phyloP scores from a whole-genome alignment of 2,329 filamentous ascomycete genomes.

The Zasmidium citrigriseum region DNA sequence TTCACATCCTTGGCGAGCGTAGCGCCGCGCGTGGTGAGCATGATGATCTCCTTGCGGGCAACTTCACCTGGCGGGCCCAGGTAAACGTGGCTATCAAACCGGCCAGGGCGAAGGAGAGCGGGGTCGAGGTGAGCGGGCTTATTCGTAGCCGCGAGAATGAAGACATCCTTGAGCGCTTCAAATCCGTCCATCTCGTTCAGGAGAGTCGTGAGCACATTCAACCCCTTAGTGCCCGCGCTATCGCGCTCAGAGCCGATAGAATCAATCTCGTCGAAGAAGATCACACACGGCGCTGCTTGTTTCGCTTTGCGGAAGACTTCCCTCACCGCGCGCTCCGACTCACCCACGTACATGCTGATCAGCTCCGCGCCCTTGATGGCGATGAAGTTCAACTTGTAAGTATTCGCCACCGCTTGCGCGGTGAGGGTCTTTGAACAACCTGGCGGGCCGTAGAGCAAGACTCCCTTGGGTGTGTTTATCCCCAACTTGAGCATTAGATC shows the following conservation, averaged over 20 bases:
- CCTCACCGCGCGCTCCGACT: conserved; percentile 83
- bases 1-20: conserved; percentile 66
- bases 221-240: conserved; percentile 51
- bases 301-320: conserved; percentile 84
- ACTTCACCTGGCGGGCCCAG: conserved; percentile 75
- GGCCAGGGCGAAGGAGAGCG: conserved; percentile 79
- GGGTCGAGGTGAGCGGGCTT: conserved; percentile 83
- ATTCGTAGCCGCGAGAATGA: conserved; percentile 90
- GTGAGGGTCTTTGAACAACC: conserved; percentile 94
- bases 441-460: conserved; percentile 87
- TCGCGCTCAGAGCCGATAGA: conserved; percentile 67
- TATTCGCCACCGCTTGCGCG: conserved; percentile 87
- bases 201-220: conserved; percentile 86
- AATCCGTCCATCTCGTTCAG: conserved; percentile 97
- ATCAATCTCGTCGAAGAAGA: conserved; percentile 97
- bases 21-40: conserved; percentile 64
- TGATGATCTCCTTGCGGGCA: conserved; percentile 75
- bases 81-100: conserved; percentile 83
- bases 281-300: conserved; percentile 84
- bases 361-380: conserved; percentile 92
- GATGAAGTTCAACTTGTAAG: conserved; percentile 89
- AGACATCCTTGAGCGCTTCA: conserved; percentile 76
- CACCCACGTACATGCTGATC: conserved; percentile 95
- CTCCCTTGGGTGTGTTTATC: conserved; percentile 70
- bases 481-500: conserved; percentile 53